Conservation (phyloP, 2,329 filamentous ascomycete species). For the Fusarium lyarnte region DNA sequence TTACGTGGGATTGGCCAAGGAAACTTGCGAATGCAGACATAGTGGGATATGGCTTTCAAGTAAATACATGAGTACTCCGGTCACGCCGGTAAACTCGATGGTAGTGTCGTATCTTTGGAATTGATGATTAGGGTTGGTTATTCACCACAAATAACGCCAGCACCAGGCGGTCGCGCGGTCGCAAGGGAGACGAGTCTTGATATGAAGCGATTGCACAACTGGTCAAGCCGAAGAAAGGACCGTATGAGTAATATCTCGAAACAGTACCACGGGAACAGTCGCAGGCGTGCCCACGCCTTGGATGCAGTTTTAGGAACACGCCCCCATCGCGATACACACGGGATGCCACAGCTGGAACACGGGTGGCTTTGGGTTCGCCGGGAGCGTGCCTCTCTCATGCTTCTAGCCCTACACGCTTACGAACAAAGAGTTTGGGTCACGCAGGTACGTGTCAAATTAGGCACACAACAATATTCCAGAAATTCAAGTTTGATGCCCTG, state of each 20-base stretch:
- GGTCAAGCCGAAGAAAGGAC: constrained; percentile 24
- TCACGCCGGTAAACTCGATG: constrained; percentile 14
- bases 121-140: constrained; percentile 32
- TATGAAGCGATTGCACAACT: constrained; percentile 26
- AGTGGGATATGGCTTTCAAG: constrained; percentile 12
- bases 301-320: constrained; percentile 27
- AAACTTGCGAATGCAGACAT: constrained; percentile 14
- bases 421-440: constrained; percentile 23
- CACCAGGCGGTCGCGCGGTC: constrained; percentile 1
- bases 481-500: constrained; percentile 26
- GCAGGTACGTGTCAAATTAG: constrained; percentile 33
- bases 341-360: constrained; percentile 30
- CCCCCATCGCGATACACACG: constrained; percentile 33
- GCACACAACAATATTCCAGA: constrained; percentile 31
- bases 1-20: constrained; percentile 26
- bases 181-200: constrained; percentile 18
- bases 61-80: constrained; percentile 19
- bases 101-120: constrained; percentile 29
- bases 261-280: constrained; percentile 40
- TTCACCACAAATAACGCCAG: constrained; percentile 11
- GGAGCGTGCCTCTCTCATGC: constrained; percentile 25
- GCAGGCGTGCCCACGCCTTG: constrained; percentile 16
- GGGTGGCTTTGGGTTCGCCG: constrained; percentile 34
- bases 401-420: constrained; percentile 33
- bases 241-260: constrained; percentile 29